Conservation (phyloP, 73 alveolate genomes). For the Strombidium stylifer region DNA sequence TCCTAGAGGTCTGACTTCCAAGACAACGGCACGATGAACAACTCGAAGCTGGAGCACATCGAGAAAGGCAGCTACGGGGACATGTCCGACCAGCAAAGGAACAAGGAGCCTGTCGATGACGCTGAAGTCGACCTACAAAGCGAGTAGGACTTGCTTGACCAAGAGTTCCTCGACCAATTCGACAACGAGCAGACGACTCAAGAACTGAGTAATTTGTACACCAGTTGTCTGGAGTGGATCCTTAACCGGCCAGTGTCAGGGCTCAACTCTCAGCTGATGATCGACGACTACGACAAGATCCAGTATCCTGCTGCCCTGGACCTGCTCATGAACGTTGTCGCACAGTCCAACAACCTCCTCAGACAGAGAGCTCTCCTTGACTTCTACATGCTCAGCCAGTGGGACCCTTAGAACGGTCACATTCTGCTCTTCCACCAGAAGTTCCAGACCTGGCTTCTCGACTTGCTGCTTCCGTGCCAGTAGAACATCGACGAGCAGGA, state of each 20-base stretch:
- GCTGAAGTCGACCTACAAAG: no score
- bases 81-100: no score
- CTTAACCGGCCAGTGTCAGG: slow-evolving; percentile 52
- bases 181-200: no score
- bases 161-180: no score
- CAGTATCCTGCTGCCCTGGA: slow-evolving; percentile 33
- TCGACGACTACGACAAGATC: slow-evolving; percentile 57
- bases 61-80: no score
- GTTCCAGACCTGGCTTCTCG: slow-evolving; percentile 59
- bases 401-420: slow-evolving; percentile 50
- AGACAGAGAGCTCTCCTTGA: slow-evolving; percentile 62
- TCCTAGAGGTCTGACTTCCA: no score
- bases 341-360: slow-evolving; percentile 36
- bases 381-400: slow-evolving; percentile 47
- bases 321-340: slow-evolving; percentile 36
- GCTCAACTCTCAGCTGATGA: slow-evolving; percentile 37
- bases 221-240: slow-evolving; percentile 57
- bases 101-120: no score
- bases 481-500: slow-evolving; percentile 3
- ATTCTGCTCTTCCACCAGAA: slow-evolving; percentile 29
- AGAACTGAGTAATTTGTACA: slow-evolving; percentile 40
- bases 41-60: no score
- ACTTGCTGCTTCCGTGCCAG: slow-evolving; percentile 56
- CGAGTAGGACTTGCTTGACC: no score
- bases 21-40: no score